Evolutionary conservation across 139 green algal species (phyloP).

Genomic region (Desmodesmus armatus): DNA sequence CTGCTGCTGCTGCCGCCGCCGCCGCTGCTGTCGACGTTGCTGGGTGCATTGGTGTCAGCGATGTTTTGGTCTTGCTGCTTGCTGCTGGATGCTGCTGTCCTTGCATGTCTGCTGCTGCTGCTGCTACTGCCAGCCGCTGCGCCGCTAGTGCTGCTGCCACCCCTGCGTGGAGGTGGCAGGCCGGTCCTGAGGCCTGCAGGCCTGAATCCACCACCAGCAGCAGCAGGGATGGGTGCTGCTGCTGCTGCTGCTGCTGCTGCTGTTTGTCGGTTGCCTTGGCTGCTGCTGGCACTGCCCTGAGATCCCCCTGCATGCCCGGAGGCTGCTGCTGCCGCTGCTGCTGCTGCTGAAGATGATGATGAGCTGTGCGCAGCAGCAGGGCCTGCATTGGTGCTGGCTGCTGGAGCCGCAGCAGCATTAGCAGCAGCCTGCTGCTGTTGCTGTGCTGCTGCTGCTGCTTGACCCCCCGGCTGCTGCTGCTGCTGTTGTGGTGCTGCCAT

Average conservation of each 20-base stretch:
- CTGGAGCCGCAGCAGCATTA: neutral
- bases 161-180: neutral
- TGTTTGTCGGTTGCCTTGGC: no score
- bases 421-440: neutral
- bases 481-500: neutral
- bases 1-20: neutral
- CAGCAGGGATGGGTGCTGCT: neutral
- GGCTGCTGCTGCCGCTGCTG: neutral
- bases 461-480: neutral
- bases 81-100: neutral
- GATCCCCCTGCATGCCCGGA: neutral
- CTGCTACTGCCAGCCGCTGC: neutral
- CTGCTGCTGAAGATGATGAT: neutral
- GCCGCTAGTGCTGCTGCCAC: neutral
- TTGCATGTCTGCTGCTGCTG: no score
- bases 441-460: neutral
- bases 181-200: neutral
- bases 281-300: neutral
- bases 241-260: constrained; percentile 10
- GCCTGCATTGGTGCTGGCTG: neutral
- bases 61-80: no score
- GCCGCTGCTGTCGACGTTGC: no score
- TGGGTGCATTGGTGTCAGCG: no score
- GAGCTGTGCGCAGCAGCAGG: neutral
- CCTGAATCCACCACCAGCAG: neutral